Evolutionary conservation across 106 monocot genomes (phyloP).

Genomic region (Iris macrosiphon): DNA sequence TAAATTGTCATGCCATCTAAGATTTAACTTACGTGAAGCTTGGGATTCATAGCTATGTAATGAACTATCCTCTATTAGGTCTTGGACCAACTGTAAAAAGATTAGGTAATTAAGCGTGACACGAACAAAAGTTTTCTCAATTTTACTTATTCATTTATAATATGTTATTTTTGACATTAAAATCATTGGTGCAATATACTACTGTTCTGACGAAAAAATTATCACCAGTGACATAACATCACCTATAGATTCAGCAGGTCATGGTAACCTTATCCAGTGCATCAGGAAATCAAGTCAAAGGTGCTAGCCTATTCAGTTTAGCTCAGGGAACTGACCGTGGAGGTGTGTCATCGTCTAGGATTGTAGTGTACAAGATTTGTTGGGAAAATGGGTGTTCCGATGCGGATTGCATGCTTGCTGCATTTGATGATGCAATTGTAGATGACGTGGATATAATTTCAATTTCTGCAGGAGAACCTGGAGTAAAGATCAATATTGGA

Average conservation of each 20-base stretch:
- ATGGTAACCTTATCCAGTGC: slow-evolving; percentile 31
- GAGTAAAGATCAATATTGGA: too few relatives aligned
- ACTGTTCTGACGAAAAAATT: neutral
- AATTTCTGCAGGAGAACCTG: slow-evolving; percentile 9
- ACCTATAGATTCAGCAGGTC: slow-evolving; percentile 23
- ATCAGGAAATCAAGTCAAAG: slow-evolving; percentile 6
- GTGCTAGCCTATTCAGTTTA: slow-evolving; percentile 13
- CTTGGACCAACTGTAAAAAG: too few relatives aligned
- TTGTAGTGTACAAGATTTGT: slow-evolving; percentile 41
- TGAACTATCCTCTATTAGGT: too few relatives aligned
- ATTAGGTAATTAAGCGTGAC: too few relatives aligned
- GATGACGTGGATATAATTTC: slow-evolving; percentile 23
- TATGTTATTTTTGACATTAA: too few relatives aligned
- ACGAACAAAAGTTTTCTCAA: too few relatives aligned
- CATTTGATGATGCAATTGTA: slow-evolving; percentile 14
- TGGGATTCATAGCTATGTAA: too few relatives aligned
- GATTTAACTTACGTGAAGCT: too few relatives aligned
- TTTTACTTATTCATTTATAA: too few relatives aligned
- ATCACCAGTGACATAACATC: neutral
- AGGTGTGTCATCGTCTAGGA: slow-evolving; percentile 10
- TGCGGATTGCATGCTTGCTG: slow-evolving; percentile 11
- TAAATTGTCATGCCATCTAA: too few relatives aligned
- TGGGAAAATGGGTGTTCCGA: slow-evolving; percentile 1
- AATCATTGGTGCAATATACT: slow-evolving; percentile 20
- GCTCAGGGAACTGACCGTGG: slow-evolving; percentile 25